These are phyloP conservation scores for Aspergillus sp. DNA, from an alignment of 2,329 filamentous ascomycete species.

Conservation along the genomic window DNA sequence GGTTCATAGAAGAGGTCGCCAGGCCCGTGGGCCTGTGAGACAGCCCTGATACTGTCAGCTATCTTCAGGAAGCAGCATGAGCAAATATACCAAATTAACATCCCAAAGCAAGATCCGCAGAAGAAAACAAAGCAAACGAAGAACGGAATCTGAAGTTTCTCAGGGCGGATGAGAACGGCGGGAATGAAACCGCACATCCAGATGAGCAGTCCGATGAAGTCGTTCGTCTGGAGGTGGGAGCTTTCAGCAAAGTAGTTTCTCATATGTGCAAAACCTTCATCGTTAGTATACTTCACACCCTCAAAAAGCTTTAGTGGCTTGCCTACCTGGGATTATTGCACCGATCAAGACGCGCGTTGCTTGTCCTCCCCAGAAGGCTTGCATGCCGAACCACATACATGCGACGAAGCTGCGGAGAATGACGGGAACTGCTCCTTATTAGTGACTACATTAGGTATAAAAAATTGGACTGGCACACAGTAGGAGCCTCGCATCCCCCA, in stretches of 20 bases:
- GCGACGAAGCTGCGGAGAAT: conserved; percentile 9
- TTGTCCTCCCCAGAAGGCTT: conserved; percentile 12
- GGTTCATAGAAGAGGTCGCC: conserved; percentile 27
- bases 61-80: background rate
- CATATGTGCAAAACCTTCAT: conserved; percentile 6
- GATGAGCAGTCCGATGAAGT: conserved; percentile 4
- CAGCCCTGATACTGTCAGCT: conserved; percentile 8
- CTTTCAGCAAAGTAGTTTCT: conserved; percentile 7
- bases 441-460: no score
- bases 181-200: conserved; percentile 7
- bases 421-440: conserved; percentile 1
- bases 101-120: conserved; percentile 23
- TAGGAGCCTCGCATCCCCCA: conserved; percentile 14
- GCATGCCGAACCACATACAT: conserved; percentile 14
- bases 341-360: conserved; percentile 8
- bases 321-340: conserved; percentile 10
- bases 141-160: conserved; percentile 4
- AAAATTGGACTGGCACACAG: no score
- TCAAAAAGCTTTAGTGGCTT: background rate
- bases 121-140: conserved; percentile 14
- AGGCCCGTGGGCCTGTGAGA: conserved; percentile 32
- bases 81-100: conserved; percentile 29
- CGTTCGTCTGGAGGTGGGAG: conserved; percentile 8
- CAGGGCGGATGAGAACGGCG: background rate
- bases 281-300: background rate